These are phyloP conservation scores for Lepidopterella palustris DNA, from an alignment of 495 filamentous ascomycete genomes.

Conservation along the genomic window DNA sequence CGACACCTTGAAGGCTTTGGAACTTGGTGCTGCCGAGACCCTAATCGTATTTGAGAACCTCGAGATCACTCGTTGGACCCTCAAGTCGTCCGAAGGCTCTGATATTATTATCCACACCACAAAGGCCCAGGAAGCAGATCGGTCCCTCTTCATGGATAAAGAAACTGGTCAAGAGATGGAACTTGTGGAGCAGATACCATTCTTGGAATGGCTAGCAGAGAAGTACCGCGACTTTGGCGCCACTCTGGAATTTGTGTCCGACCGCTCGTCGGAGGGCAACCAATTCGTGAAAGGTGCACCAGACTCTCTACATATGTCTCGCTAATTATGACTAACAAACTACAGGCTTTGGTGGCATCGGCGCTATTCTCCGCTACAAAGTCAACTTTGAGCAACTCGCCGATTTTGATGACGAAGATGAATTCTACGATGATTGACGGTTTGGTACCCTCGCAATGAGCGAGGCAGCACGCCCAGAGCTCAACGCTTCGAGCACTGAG, in stretches of 20 bases:
- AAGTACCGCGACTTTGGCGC: constrained; percentile 96
- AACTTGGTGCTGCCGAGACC: constrained; percentile 88
- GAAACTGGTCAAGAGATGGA: constrained; percentile 97
- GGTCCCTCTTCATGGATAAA: constrained; percentile 85
- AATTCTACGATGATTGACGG: constrained; percentile 99
- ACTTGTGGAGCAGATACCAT: constrained; percentile 70
- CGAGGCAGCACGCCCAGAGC: constrained; percentile 80
- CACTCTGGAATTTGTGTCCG: constrained; percentile 94
- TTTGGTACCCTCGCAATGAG: constrained; percentile 77
- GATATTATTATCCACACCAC: constrained; percentile 79
- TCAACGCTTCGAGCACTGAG: constrained; percentile 54
- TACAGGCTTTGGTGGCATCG: constrained; percentile 84
- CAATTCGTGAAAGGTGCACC: constrained; percentile 85
- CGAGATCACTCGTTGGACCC: constrained; percentile 81
- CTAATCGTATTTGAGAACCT: constrained; percentile 98
- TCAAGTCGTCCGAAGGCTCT: constrained; percentile 66
- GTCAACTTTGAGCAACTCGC: constrained; percentile 99
- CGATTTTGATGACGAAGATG: constrained; percentile 92
- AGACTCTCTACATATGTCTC: not conserved
- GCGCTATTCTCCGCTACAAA: constrained; percentile 95
- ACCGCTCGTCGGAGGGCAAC: constrained; percentile 93
- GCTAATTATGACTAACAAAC: not conserved
- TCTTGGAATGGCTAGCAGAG: constrained; percentile 98
- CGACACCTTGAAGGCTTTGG: constrained; percentile 94
- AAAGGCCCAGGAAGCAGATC: constrained; percentile 73